Percentiles rank a stretch among this genome's conserved stretches.
Conservation (phyloP, 768 basidiomycete genomes). For the Suillus weaverae region DNA sequence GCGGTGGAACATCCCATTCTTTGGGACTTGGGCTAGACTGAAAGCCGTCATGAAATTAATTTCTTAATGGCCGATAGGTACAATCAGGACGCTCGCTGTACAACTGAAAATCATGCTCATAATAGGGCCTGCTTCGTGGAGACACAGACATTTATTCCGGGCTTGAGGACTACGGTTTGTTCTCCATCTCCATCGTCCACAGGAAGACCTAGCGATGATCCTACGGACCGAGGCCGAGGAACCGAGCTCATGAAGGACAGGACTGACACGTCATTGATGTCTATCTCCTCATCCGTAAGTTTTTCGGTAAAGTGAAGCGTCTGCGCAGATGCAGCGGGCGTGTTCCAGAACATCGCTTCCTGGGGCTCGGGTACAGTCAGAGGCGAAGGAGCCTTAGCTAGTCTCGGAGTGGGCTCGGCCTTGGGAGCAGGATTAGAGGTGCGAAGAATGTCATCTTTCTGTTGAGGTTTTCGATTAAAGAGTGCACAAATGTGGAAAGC, state of each 20-base stretch:
- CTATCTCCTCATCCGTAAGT: slow-evolving; percentile 62
- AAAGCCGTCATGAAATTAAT: slow-evolving; percentile 25
- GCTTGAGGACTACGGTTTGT: slow-evolving; percentile 31
- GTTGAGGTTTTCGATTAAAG: slow-evolving; percentile 1
- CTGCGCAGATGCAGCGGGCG: slow-evolving; percentile 52
- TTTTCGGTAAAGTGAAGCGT: slow-evolving; percentile 65
- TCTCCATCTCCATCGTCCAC: slow-evolving; percentile 27
- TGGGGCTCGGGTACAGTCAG: slow-evolving; percentile 32
- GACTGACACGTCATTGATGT: slow-evolving; percentile 50
- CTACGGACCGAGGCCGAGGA: slow-evolving; percentile 31
- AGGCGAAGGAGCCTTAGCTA: slow-evolving; percentile 20
- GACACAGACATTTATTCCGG: too few relatives aligned
- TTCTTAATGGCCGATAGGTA: slow-evolving; percentile 29
- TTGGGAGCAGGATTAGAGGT: slow-evolving; percentile 20
- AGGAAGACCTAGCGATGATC: slow-evolving; percentile 21
- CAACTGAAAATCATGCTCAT: too few relatives aligned
- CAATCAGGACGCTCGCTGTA: background rate
- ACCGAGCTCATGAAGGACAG: slow-evolving; percentile 50
- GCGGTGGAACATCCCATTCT: slow-evolving; percentile 20
- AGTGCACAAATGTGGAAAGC: slow-evolving; percentile 12
- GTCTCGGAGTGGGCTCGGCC: slow-evolving; percentile 15
- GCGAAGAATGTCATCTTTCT: slow-evolving; percentile 31
- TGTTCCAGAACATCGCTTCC: slow-evolving; percentile 66
- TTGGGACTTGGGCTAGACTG: slow-evolving; percentile 24
- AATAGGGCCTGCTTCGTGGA: too few relatives aligned